Evolutionary conservation across 2,329 filamentous ascomycete species (phyloP).

Genomic region (Aspergillus sergii): DNA sequence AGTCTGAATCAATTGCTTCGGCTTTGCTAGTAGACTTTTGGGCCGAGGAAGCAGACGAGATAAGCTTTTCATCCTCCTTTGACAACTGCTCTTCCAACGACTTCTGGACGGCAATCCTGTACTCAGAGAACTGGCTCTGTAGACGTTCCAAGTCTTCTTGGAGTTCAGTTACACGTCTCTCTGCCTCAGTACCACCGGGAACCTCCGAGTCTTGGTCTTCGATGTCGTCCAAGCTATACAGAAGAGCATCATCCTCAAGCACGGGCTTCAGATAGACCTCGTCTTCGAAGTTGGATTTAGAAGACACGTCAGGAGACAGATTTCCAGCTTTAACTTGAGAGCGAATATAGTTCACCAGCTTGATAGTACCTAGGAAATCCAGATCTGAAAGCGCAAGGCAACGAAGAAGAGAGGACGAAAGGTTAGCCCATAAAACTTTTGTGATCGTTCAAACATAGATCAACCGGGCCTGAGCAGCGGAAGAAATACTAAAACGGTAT

Average conservation of each 20-base stretch:
- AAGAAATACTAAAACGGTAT: slow-evolving; percentile 12
- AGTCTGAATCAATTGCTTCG: slow-evolving; percentile 60
- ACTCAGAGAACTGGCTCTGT: slow-evolving; percentile 65
- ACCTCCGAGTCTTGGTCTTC: slow-evolving; percentile 38
- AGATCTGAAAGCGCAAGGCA: slow-evolving; percentile 52
- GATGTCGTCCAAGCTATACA: slow-evolving; percentile 85
- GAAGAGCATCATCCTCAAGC: slow-evolving; percentile 83
- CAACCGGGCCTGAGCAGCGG: slow-evolving; percentile 9
- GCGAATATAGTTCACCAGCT: slow-evolving; percentile 70
- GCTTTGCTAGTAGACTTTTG: slow-evolving; percentile 34
- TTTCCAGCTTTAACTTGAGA: slow-evolving; percentile 51
- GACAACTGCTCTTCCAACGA: slow-evolving; percentile 69
- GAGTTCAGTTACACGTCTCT: slow-evolving; percentile 59
- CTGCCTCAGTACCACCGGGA: slow-evolving; percentile 37
- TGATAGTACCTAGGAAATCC: slow-evolving; percentile 74
- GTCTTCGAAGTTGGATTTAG: slow-evolving; percentile 66
- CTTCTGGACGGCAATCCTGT: slow-evolving; percentile 66
- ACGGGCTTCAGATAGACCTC: slow-evolving; percentile 83
- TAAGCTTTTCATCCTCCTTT: slow-evolving; percentile 52
- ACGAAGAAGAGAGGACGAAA: slow-evolving; percentile 13
- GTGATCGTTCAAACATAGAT: slow-evolving; percentile 12
- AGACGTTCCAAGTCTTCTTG: slow-evolving; percentile 64
- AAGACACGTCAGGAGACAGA: slow-evolving; percentile 58
- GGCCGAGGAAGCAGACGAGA: slow-evolving; percentile 29
- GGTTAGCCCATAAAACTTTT: slow-evolving; percentile 16